Conservation (phyloP, 2,329 filamentous ascomycete genomes). For the Claviceps africana region DNA sequence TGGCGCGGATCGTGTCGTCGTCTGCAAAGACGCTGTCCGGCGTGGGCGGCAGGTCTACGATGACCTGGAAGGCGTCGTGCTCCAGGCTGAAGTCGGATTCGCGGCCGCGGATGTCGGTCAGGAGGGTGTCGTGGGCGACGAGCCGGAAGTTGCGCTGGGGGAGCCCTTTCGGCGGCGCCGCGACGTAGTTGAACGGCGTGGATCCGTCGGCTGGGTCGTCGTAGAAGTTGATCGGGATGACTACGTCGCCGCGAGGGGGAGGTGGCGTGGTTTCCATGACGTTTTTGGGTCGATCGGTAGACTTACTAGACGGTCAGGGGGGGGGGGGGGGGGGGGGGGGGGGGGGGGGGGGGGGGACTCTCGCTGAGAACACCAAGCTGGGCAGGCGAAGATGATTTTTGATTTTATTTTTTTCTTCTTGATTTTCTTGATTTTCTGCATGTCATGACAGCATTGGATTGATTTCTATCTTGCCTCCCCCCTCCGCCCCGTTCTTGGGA, state of each 20-base stretch:
- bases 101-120: background rate
- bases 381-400: too few relatives aligned
- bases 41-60: constrained; percentile 43
- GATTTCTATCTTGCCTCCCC: too few relatives aligned
- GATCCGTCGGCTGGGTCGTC: background rate
- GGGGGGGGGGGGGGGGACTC: background rate
- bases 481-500: too few relatives aligned
- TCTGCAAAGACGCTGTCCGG: constrained; percentile 42
- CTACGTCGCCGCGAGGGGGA: background rate
- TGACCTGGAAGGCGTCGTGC: constrained; percentile 55
- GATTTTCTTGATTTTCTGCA: too few relatives aligned
- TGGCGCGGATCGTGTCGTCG: constrained; percentile 51
- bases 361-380: too few relatives aligned
- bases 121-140: background rate
- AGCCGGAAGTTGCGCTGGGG: background rate
- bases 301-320: too few relatives aligned
- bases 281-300: background rate
- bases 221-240: background rate
- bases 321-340: background rate
- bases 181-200: background rate
- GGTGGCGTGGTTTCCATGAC: background rate
- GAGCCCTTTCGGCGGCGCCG: background rate
- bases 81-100: background rate
- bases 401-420: too few relatives aligned
- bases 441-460: too few relatives aligned